These are phyloP conservation scores for Sphaerulina populicola DNA, from an alignment of 2,329 filamentous ascomycete genomes.

Conservation along the genomic window DNA sequence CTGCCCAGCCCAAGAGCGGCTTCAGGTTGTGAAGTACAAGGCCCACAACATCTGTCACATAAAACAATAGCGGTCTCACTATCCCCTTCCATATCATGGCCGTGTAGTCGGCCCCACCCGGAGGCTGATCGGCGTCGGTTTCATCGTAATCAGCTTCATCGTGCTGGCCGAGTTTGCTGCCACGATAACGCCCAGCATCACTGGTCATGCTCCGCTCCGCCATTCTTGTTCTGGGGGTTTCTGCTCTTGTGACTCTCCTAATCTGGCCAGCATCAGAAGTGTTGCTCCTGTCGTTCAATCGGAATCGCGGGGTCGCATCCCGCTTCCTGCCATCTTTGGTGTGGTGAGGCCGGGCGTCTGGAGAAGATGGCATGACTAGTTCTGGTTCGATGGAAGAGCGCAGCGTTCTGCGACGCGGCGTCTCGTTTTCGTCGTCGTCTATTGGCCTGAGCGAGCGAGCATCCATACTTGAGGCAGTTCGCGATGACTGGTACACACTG, in stretches of 20 bases:
- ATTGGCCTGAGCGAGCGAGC: background rate
- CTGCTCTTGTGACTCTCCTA: slow-evolving; percentile 21
- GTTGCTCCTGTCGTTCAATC: slow-evolving; percentile 27
- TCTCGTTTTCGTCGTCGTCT: slow-evolving; percentile 6
- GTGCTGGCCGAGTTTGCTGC: slow-evolving; percentile 15
- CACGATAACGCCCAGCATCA: slow-evolving; percentile 24
- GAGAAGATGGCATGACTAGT: slow-evolving; percentile 39
- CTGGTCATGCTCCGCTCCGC: slow-evolving; percentile 29
- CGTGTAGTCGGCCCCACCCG: slow-evolving; percentile 1
- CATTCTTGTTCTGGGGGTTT: slow-evolving; percentile 21
- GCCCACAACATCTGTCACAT: slow-evolving; percentile 49
- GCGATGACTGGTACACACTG: slow-evolving; percentile 17
- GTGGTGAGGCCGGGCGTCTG: slow-evolving; percentile 16
- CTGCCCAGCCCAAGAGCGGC: slow-evolving; percentile 53
- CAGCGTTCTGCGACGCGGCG: slow-evolving; percentile 18
- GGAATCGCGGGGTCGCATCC: slow-evolving; percentile 24
- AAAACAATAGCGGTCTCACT: slow-evolving; percentile 36
- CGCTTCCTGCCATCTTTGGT: slow-evolving; percentile 15
- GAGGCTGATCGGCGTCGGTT: slow-evolving; percentile 16
- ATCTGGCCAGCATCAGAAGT: slow-evolving; percentile 28
- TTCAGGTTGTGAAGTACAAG: slow-evolving; percentile 56
- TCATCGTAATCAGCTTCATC: slow-evolving; percentile 22
- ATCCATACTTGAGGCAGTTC: background rate
- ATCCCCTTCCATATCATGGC: slow-evolving; percentile 30
- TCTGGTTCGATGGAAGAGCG: slow-evolving; percentile 32